Base-by-base conservation (phyloP, 2,329 filamentous ascomycete species). In the Talaromyces pinophilus region DNA sequence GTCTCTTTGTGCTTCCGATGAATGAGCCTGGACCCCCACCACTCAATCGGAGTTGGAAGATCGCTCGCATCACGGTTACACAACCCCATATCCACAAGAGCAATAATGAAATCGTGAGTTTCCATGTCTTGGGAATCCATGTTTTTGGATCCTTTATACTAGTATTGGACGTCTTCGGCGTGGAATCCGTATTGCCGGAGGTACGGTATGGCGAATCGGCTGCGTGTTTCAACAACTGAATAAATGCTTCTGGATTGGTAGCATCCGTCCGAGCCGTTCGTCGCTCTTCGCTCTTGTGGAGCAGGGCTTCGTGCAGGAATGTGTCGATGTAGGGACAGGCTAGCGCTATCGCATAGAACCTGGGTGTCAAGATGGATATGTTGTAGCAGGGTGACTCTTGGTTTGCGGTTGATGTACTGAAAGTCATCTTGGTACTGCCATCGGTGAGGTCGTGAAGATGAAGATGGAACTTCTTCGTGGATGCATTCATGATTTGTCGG, bases 171-270 rank as follows among this genome's bases (percentile, higher is more conserved):
- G 25, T 25, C 25, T 10, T 42, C 13, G 33, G 11, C 7, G 28
- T 19, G 28, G 4, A 19, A 40, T 15, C 5, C 13, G 13, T 7
- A 30, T 3, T 46, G 42, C n/a, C n/a, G 3, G n/a, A 46, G n/a
- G n/a, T 11, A 46, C n/a, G 42, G n/a, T 11, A 1, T 22, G 19
- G 19, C 33, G 19, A 44, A 35, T 61, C 17, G n/a, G 38, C 52
- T 35, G 62, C 54, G 17, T 48, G 6, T 64, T 55, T 59, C 30
- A 64, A 42, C 35, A 64, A 17, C 13, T 38, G 50, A 38, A 64
- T 57, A 5, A 64, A 8, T 3, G n/a, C 52, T 7, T 55, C 19
- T 11, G 62, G 28, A 11, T 64, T 11, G 25, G 40, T 15, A 15
- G n/a, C 22, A 38, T 48, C 25, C 35, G 28, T 46, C 2, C 25